phyloP scores from a whole-genome alignment of 192 early-diverging fungal genomes.

The Gaertneriomyces sp. region DNA sequence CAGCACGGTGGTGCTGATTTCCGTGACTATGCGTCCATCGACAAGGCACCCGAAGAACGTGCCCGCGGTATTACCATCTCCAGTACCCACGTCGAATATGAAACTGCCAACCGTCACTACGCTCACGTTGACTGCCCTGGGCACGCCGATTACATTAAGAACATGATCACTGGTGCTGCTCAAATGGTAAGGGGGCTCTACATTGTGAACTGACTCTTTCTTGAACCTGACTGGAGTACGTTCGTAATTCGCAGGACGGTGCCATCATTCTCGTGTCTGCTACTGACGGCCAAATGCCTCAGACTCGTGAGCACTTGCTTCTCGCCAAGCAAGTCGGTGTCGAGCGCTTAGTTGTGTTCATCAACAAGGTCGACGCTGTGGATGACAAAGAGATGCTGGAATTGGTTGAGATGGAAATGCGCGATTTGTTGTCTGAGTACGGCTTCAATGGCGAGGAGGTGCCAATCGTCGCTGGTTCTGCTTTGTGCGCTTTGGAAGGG shows the following conservation, averaged over 20 bases:
- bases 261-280: conserved; percentile 98
- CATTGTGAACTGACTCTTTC: background rate
- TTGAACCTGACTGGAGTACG: background rate
- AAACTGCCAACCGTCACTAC: conserved; percentile 87
- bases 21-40: conserved; percentile 93
- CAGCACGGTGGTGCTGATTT: conserved; percentile 78
- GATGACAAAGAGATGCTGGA: conserved; percentile 98
- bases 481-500: conserved; percentile 91
- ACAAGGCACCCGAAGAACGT: conserved; percentile 98
- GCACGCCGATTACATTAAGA: conserved; percentile 99
- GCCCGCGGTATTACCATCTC: conserved; percentile 98
- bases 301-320: conserved; percentile 97
- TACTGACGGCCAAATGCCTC: conserved; percentile 97
- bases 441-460: conserved; percentile 88
- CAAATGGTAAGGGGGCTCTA: conserved; percentile 58
- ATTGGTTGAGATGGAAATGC: conserved; percentile 99
- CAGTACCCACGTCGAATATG: conserved; percentile 95
- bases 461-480: conserved; percentile 90
- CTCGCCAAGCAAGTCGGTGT: conserved; percentile 95
- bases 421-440: conserved; percentile 87
- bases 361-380: conserved; percentile 98
- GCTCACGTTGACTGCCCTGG: conserved; percentile 98
- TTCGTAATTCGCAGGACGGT: conserved; percentile 65
- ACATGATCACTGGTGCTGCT: conserved; percentile 99
- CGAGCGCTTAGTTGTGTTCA: conserved; percentile 86